Evolutionary conservation across 352 stramenopile species (phyloP), one percentile per base, ranked within the genome.

Genomic region (Globisporangium apiculatum): DNA sequence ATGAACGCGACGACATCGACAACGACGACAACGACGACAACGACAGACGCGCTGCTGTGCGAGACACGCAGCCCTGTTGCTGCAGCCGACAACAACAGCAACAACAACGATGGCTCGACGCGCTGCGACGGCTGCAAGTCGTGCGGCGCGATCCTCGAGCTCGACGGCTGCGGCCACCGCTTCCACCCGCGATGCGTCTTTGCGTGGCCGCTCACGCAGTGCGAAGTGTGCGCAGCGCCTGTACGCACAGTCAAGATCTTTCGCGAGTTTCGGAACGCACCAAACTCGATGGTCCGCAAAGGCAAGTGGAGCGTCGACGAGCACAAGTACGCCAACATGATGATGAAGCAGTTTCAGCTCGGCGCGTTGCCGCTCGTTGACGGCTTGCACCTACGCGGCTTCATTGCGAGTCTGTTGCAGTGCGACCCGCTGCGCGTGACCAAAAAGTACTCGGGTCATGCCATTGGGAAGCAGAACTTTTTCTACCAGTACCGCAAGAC

Each of bases 331-430:
- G 81, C 79, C 43, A 80, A 88, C 66, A 75, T 88, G 61, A 75
- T 93, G 61, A 89, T 89, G 76, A 88, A 85, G 60, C 76, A 89
- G 67, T 93, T 93, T 59, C 76, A 90, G 57, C 63, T 86, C 54
- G 79, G 83, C 50, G 71, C 73, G 10, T 55, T 91, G 57, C 83
- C 80, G 17, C 76, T 93, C 35, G 73, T 75, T 0, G 68, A 84
- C 49, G 80, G 80, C 17, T 68, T 93, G 48, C 78, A 89, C 58
- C 60, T 93, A 56, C 80, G 79, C 43, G 77, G 78, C 36, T 89
- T 88, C 59, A 81, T 91, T 61, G 74, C 83, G 46, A 86, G 79
- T 43, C 57, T 90, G 58, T 65, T 93, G 41, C 81, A 91, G 65
- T 93, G 83, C 60, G 79, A 91, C 53, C 80, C 80, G n/a, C 76